phyloP scores from a whole-genome alignment of 2,329 filamentous ascomycete genomes.

The Cytospora schulzeri region DNA sequence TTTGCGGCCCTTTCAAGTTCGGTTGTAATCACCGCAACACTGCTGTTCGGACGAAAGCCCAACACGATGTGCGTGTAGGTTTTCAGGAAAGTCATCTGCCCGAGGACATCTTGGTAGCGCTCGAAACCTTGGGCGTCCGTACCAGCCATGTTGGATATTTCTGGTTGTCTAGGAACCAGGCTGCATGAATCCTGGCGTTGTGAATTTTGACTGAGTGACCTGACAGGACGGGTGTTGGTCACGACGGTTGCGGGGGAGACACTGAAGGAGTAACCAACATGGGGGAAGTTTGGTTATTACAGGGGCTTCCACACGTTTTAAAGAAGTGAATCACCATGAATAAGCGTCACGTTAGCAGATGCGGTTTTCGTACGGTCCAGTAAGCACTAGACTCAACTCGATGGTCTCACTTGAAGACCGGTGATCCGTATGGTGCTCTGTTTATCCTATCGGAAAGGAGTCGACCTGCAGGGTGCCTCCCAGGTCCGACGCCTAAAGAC shows the following conservation, averaged over 20 bases:
- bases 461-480: neutral
- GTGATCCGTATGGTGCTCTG: neutral
- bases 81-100: conserved; percentile 22
- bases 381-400: neutral
- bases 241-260: no score
- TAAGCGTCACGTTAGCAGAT: neutral
- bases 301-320: no score
- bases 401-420: neutral
- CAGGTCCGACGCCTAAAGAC: no score
- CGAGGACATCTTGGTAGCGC: conserved; percentile 24
- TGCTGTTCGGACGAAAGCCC: neutral
- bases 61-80: conserved; percentile 19
- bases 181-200: neutral
- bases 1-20: conserved; percentile 7
- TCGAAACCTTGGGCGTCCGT: neutral
- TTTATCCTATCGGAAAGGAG: neutral
- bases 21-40: neutral
- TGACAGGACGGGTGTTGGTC: no score
- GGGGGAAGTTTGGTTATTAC: no score
- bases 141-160: neutral
- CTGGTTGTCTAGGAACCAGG: neutral
- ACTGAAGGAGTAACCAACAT: no score
- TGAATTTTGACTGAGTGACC: neutral
- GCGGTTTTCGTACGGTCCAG: neutral
- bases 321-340: neutral